A percentile compares a stretch with the other conserved stretches of the same genome.
These are phyloP conservation scores for Psilocybe cubensis DNA, from an alignment of 768 basidiomycete species.

Conservation along the genomic window DNA sequence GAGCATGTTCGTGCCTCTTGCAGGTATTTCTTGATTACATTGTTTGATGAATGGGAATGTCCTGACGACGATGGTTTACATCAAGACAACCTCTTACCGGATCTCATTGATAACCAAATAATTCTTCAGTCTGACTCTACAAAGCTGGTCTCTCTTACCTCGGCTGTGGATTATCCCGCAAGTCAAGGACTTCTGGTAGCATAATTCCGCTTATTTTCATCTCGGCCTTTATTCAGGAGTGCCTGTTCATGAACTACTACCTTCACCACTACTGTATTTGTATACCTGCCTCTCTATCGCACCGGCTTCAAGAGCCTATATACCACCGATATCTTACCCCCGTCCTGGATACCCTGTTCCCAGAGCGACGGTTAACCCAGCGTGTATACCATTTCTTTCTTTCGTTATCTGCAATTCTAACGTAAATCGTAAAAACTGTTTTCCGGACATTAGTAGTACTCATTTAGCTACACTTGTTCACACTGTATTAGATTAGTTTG, in stretches of 20 bases:
- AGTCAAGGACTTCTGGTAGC: not conserved
- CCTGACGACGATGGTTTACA: not conserved
- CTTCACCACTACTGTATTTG: not conserved
- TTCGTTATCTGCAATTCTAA: not conserved
- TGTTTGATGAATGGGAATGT: not conserved
- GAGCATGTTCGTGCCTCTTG: constrained; percentile 18
- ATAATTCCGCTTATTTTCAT: not conserved
- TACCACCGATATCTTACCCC: not conserved
- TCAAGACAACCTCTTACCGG: constrained; percentile 6
- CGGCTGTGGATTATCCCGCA: not conserved
- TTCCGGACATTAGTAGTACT: not conserved
- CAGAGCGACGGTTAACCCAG: not conserved
- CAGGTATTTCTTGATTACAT: constrained; percentile 15
- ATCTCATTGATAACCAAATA: not conserved
- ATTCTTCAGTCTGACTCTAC: not conserved
- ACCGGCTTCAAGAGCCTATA: not conserved
- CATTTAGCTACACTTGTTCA: no score
- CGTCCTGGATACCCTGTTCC: not conserved
- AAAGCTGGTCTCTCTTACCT: not conserved
- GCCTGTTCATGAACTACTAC: not conserved
- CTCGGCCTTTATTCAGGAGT: not conserved
- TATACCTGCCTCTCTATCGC: not conserved
- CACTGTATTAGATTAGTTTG: not conserved
- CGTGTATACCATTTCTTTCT: not conserved
- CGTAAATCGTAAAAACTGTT: not conserved